A percentile compares a stretch with the other conserved stretches of the same genome.
Evolutionary conservation across 2,329 filamentous ascomycete species (phyloP).

Genomic region (Pseudogymnoascus sp.): DNA sequence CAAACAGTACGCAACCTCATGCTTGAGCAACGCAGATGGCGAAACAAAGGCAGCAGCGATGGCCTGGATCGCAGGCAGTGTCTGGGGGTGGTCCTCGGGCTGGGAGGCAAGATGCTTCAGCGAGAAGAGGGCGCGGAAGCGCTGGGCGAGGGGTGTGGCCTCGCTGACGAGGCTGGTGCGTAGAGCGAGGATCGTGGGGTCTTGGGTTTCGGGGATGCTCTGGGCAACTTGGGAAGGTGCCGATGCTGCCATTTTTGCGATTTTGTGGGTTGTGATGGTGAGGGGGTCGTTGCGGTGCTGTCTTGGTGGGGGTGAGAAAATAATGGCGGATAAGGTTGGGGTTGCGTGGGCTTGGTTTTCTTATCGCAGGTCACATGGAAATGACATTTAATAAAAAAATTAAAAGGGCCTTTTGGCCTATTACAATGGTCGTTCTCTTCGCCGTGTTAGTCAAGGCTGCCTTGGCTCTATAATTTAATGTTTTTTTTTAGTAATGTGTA

Average conservation of each 20-base stretch:
- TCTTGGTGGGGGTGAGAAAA: slow-evolving; percentile 9
- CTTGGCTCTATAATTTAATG: not conserved
- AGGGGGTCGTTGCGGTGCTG: not conserved
- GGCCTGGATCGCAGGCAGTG: slow-evolving; percentile 57
- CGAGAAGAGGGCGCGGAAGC: slow-evolving; percentile 95
- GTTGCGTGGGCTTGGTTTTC: not conserved
- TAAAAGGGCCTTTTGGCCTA: not conserved
- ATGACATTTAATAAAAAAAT: not conserved
- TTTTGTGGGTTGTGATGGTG: slow-evolving; percentile 1
- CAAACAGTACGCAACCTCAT: slow-evolving; percentile 94
- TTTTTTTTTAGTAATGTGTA: not conserved
- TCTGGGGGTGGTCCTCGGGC: slow-evolving; percentile 46
- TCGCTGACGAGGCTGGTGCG: slow-evolving; percentile 75
- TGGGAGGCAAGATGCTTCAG: slow-evolving; percentile 84
- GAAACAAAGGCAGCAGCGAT: slow-evolving; percentile 84
- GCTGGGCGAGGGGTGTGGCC: slow-evolving; percentile 69
- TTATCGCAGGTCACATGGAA: slow-evolving; percentile 7
- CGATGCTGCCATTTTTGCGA: not conserved
- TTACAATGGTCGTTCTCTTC: not conserved
- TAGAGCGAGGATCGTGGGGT: slow-evolving; percentile 39
- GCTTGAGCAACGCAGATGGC: slow-evolving; percentile 83
- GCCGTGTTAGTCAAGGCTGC: not conserved
- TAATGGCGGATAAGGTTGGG: slow-evolving; percentile 4
- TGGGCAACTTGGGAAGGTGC: not conserved
- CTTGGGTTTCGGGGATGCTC: slow-evolving; percentile 12